phyloP scores from a whole-genome alignment of 805 yeast species.

The Yarrowia keelungensis region DNA sequence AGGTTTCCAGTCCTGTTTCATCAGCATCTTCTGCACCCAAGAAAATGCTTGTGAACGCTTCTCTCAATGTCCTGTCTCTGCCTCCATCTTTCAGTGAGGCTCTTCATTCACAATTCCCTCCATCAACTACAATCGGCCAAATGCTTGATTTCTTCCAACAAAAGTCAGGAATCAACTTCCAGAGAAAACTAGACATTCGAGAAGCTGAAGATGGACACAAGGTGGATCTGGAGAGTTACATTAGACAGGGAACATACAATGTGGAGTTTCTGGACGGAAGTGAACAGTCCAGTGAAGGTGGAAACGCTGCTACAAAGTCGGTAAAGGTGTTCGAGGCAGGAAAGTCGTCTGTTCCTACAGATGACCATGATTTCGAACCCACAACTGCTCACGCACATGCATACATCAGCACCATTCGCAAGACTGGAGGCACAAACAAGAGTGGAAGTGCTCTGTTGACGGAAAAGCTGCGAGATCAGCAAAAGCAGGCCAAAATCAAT shows the following conservation, averaged over 20 bases:
- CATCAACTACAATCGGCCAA: constrained; percentile 42
- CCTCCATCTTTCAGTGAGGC: constrained; percentile 42
- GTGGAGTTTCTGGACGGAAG: constrained; percentile 15
- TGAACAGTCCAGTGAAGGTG: neutral
- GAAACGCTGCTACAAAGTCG: neutral
- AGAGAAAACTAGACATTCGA: constrained; percentile 15
- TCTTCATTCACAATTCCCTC: constrained; percentile 42
- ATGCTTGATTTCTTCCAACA: constrained; percentile 44
- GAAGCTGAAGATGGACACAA: constrained; percentile 21
- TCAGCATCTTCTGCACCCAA: neutral
- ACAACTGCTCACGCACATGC: constrained; percentile 32
- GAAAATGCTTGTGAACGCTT: constrained; percentile 27
- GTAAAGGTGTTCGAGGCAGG: constrained; percentile 22
- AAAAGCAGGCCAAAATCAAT: constrained; percentile 8
- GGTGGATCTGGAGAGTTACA: constrained; percentile 7
- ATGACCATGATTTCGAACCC: constrained; percentile 15
- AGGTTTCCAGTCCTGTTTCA: neutral
- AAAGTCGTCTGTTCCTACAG: neutral
- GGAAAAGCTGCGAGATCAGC: constrained; percentile 19
- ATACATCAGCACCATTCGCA: constrained; percentile 15
- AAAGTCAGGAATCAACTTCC: constrained; percentile 43
- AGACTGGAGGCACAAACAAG: constrained; percentile 14
- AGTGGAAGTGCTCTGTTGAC: constrained; percentile 11
- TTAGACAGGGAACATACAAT: constrained; percentile 29
- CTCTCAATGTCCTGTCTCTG: constrained; percentile 42